Evolutionary conservation across 2,329 filamentous ascomycete genomes (phyloP).

Genomic region (Leptographium galeiforme): DNA sequence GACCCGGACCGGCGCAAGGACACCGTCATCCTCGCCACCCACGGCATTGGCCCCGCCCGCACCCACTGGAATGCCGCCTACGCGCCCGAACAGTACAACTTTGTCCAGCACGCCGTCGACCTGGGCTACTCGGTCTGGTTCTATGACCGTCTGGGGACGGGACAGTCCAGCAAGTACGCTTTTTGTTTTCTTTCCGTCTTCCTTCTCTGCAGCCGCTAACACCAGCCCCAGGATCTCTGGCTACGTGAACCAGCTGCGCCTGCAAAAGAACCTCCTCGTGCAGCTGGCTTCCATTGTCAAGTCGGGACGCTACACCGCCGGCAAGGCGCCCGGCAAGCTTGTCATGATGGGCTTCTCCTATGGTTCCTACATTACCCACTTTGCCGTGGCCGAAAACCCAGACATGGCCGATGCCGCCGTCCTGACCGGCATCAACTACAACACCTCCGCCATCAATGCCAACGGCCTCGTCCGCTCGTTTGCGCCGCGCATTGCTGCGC

Average conservation of each 20-base stretch:
- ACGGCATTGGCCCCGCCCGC: not conserved
- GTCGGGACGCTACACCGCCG: not conserved
- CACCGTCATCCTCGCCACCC: not conserved
- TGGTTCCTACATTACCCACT: not conserved
- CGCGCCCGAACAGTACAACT: not conserved
- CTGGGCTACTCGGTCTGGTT: slow-evolving; percentile 2
- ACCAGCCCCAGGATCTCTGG: not conserved
- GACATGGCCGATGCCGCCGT: not conserved
- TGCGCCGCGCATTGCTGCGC: not conserved
- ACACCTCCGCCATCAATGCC: not conserved
- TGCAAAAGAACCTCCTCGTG: not conserved
- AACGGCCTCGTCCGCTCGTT: slow-evolving; percentile 1
- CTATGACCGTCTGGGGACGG: not conserved
- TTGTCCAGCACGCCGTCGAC: slow-evolving; percentile 1
- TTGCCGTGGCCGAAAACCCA: not conserved
- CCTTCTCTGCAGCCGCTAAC: not conserved
- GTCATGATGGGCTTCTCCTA: not conserved
- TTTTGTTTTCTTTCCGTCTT: not conserved
- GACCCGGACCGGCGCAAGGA: not conserved
- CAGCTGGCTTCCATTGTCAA: not conserved
- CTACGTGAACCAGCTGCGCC: not conserved
- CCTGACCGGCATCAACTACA: slow-evolving; percentile 1
- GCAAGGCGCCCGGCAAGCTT: not conserved
- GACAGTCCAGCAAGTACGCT: not conserved
- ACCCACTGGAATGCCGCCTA: not conserved